Base-by-base conservation (phyloP, 2,329 filamentous ascomycete genomes). In the Cercospora zeina region DNA sequence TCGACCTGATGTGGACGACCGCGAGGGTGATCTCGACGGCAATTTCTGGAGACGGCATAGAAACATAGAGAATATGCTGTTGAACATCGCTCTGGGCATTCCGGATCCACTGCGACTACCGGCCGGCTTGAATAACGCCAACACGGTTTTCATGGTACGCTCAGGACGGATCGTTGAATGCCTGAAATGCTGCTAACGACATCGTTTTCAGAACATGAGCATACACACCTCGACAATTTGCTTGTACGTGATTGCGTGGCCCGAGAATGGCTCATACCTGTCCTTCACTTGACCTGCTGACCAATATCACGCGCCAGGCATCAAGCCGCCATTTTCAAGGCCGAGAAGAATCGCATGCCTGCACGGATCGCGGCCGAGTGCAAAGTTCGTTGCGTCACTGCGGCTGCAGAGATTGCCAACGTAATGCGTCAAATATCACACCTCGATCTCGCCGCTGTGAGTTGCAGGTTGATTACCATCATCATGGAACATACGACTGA, bases 391-490 rank as follows among this genome's bases (percentile, higher is more conserved):
- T 97, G 95, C 71, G 91, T 97, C 62, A 92, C 92, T 21, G 92
- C 93, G 11, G 95, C 95, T 30, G 92, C 93, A 61, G 93, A 97
- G 73, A 96, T 97, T 72, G 90, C 93, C 8, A 93, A 87, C 68
- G 93, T 96, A 67, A 97, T 97, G 95, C 88, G 91, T 63, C 92
- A 93, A 84, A 89, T 96, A 61, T 93, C 91, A 57, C 93, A 97
- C 74, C 82, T 93, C 74, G 95, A 99, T 73, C 80, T 97, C 56
- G 86, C 90, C 51, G 79, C 84, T 62, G 54, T 57, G 16, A 31
- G 54, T 47, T 19, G 37, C 24, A 24, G 24, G 6, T 8, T 2
- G 7, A 93, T 96, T 83, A 78, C 90, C 77, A 51, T 74, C 31
- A 30, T 34, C 10, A 3, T 6, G 54, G 14, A 24, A 31, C 36